Evolutionary conservation across 306 rosid genomes (phyloP).

Genomic region (Myrica gale): DNA sequence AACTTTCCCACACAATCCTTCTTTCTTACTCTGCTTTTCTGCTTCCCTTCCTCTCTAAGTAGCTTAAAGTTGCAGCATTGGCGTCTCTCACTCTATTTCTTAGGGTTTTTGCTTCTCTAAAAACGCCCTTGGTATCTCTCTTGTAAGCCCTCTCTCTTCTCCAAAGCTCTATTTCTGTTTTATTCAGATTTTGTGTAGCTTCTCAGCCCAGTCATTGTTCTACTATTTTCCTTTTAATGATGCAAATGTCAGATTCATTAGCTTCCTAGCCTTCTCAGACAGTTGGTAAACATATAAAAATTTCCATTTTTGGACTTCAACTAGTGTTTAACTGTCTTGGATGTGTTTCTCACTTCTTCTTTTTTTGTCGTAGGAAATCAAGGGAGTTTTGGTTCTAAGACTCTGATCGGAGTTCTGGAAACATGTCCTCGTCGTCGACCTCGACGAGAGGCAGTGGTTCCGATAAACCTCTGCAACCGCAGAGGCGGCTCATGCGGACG

Average conservation of each 20-base stretch:
- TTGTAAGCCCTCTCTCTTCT: slow-evolving; percentile 16
- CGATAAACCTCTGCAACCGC: slow-evolving; percentile 59
- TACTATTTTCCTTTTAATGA: no score
- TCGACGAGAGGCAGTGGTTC: slow-evolving; percentile 58
- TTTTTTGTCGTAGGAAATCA: background rate
- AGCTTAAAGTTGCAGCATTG: slow-evolving; percentile 44
- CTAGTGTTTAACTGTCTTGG: background rate
- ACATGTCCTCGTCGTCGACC: slow-evolving; percentile 40
- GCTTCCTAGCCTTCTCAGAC: background rate
- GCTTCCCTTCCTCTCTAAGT: background rate
- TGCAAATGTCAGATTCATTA: slow-evolving; percentile 17
- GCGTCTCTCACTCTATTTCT: slow-evolving; percentile 18
- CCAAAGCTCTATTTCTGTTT: background rate
- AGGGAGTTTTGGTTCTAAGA: slow-evolving; percentile 20
- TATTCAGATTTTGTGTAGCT: background rate
- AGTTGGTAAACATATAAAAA: slow-evolving; percentile 17
- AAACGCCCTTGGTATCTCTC: background rate
- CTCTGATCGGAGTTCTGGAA: slow-evolving; percentile 24
- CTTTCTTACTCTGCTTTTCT: background rate
- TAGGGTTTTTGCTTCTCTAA: slow-evolving; percentile 48
- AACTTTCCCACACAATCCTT: no score
- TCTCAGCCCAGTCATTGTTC: background rate
- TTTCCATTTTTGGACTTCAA: background rate
- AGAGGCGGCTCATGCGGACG: slow-evolving; percentile 78
- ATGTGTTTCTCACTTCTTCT: background rate